Conservation (phyloP, 257 asterid species). For the Primulina eburnea region DNA sequence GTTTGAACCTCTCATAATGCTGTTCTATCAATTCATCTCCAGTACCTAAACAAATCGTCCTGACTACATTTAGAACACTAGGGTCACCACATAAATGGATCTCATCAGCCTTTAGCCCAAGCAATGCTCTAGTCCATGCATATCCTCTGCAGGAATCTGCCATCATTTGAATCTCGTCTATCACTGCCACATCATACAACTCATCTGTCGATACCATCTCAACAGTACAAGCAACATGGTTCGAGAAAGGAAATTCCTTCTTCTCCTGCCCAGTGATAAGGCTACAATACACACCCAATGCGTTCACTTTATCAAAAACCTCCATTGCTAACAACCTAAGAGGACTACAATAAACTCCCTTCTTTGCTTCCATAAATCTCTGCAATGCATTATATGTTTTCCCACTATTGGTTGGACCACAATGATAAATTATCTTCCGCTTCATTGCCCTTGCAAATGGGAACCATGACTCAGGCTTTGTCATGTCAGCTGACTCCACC, state of each 20-base stretch:
- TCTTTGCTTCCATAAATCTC: slow-evolving; percentile 91
- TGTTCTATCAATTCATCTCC: slow-evolving; percentile 85
- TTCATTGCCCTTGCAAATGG: slow-evolving; percentile 98
- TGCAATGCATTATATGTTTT: slow-evolving; percentile 92
- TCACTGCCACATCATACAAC: slow-evolving; percentile 85
- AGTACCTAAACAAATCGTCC: slow-evolving; percentile 63
- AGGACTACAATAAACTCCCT: slow-evolving; percentile 93
- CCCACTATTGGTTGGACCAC: slow-evolving; percentile 98
- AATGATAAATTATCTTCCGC: slow-evolving; percentile 76
- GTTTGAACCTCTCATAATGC: slow-evolving; percentile 76
- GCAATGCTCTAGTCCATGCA: slow-evolving; percentile 95
- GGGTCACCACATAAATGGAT: slow-evolving; percentile 98
- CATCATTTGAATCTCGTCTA: slow-evolving; percentile 96
- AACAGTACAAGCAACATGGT: slow-evolving; percentile 93
- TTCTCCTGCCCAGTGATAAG: slow-evolving; percentile 86
- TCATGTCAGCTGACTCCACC: slow-evolving; percentile 89
- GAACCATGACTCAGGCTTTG: slow-evolving; percentile 93
- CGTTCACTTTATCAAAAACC: slow-evolving; percentile 91
- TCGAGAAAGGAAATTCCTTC: slow-evolving; percentile 78
- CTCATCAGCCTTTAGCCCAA: slow-evolving; percentile 91
- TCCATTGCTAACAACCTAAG: slow-evolving; percentile 95
- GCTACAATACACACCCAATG: slow-evolving; percentile 83
- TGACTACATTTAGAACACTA: slow-evolving; percentile 68
- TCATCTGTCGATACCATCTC: slow-evolving; percentile 87
- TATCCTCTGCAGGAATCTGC: slow-evolving; percentile 78